Base-by-base conservation (phyloP, 495 filamentous ascomycete genomes). In the Aspergillus mulundensis region DNA sequence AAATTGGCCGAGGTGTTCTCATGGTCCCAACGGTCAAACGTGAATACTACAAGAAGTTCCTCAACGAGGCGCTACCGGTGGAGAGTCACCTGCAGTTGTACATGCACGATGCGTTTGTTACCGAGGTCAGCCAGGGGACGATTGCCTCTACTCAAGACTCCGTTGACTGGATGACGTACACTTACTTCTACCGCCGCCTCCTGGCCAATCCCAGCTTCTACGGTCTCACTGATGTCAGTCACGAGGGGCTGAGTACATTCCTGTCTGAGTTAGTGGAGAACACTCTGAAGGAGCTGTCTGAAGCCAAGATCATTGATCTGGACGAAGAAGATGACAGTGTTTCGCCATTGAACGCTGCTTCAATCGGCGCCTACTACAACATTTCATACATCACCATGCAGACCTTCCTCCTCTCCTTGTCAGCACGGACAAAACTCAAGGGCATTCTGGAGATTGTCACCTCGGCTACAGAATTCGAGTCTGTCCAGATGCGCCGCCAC, bases 371-470 rank as follows among this genome's bases (percentile, higher is more conserved):
- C 2, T 97, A 97, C 75, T 99, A 97, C 81, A 97, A 97, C 69
- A 96, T 99, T 58, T 97, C 95, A 16, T 96, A 97, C 74, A 87
- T 96, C 71, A 99, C 94, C 20, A 97, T 97, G 94, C 92, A 99
- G 73, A 99, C 95, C 5, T 95, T 97, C 81, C 77, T 97, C n/a
- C 79, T 97, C n/a, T 97, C 95, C 20, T 77, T 99, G 25, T 90
- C 81, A 2, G 84, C 82, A 40, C 88, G 86, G 54, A 96, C 90
- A 4, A 97, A 95, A 74, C 82, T 97, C 54, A 97, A 97, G 78
- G 89, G 88, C 39, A 94, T 99, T 30, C 75, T 99, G 48, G 94
- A 99, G 68, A 97, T 99, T 61, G 87, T 97, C 61, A 97, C 94
- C 0, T 95, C 94, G 18, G 95, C 94, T 3, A 94, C 91, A 8